Evolutionary conservation across 2,329 filamentous ascomycete genomes (phyloP).

Genomic region (Sporothrix phasma): DNA sequence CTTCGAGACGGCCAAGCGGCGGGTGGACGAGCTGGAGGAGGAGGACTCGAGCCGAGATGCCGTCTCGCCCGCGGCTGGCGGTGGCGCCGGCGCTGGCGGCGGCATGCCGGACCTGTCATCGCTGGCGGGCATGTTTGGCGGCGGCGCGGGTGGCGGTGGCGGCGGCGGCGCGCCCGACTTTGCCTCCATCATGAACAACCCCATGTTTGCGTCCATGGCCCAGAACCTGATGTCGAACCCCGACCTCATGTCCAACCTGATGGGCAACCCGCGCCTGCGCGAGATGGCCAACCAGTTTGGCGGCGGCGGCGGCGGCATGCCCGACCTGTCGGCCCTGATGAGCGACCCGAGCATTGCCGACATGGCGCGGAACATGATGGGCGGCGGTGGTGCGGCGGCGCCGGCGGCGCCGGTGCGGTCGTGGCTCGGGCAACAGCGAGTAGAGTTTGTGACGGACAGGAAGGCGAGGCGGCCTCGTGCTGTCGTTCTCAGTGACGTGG

Average conservation of each 20-base stretch:
- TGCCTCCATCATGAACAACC: slow-evolving; percentile 83
- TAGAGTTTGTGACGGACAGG: neutral
- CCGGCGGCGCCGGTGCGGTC: slow-evolving; percentile 3
- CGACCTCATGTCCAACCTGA: slow-evolving; percentile 79
- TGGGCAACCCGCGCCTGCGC: slow-evolving; percentile 83
- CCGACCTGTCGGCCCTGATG: slow-evolving; percentile 79
- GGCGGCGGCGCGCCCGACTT: slow-evolving; percentile 83
- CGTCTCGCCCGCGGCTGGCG: slow-evolving; percentile 22
- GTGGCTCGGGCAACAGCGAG: neutral
- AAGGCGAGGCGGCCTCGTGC: no score
- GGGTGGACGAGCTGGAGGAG: slow-evolving; percentile 67
- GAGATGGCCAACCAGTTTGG: slow-evolving; percentile 79
- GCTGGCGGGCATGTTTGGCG: slow-evolving; percentile 62
- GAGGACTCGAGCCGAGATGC: slow-evolving; percentile 22
- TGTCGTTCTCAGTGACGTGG: neutral
- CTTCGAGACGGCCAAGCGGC: slow-evolving; percentile 82
- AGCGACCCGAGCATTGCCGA: slow-evolving; percentile 84
- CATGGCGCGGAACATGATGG: slow-evolving; percentile 44
- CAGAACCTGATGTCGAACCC: slow-evolving; percentile 97
- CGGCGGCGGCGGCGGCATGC: slow-evolving; percentile 58
- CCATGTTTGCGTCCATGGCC: slow-evolving; percentile 96
- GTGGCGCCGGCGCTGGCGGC: slow-evolving; percentile 35
- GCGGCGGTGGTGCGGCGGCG: slow-evolving; percentile 19
- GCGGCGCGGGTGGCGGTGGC: slow-evolving; percentile 52
- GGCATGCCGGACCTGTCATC: slow-evolving; percentile 63